Evolutionary conservation across 2,329 filamentous ascomycete species (phyloP), one percentile per base, ranked within the genome.

Genomic region (Pezicula carpinea): DNA sequence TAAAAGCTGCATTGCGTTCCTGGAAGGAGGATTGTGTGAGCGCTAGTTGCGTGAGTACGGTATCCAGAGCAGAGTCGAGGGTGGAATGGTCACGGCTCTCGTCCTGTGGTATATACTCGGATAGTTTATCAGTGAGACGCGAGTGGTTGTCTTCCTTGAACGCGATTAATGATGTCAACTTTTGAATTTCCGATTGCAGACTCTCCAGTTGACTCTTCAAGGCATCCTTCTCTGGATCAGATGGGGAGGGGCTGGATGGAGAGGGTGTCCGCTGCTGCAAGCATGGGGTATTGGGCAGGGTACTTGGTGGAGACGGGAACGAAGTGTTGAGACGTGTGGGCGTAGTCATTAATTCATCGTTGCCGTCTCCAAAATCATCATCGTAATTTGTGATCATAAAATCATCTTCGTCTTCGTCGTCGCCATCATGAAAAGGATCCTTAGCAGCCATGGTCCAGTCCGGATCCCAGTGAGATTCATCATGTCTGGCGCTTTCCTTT

Each of bases 381-480:
- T 55, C 51, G 45, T 59, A 57, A 57, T 62, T 54, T 44, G 52
- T 57, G 34, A 53, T 54, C 56, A 73, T 72, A 29, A 68, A 69
- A 39, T 73, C 70, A 14, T 68, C 67, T 0, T 59, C 50, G 7
- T 60, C 52, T 11, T 62, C 53, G 31, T 59, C 52, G 15, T 59
- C 54, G 18, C 60, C 54, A 21, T 55, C 55, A 40, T 60, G 43
- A 22, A 61, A 63, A 10, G 74, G 73, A 49, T 78, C 74, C 0
- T 69, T 59, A 0, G 74, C 72, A 0, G 73, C 69, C 46, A 74
- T 48, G 0, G 75, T 75, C 79, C 79, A 82, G 53, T 80, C 50
- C 5, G 49, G 47, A 8, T 59, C 55, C 50, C 8, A 51, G 39
- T 15, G 50, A 4, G 26, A 29, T 29, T 29, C 26, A 29, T 29